These are phyloP conservation scores for Aquilaria sinensis DNA, from an alignment of 345 rosid genomes.

Conservation along the genomic window DNA sequence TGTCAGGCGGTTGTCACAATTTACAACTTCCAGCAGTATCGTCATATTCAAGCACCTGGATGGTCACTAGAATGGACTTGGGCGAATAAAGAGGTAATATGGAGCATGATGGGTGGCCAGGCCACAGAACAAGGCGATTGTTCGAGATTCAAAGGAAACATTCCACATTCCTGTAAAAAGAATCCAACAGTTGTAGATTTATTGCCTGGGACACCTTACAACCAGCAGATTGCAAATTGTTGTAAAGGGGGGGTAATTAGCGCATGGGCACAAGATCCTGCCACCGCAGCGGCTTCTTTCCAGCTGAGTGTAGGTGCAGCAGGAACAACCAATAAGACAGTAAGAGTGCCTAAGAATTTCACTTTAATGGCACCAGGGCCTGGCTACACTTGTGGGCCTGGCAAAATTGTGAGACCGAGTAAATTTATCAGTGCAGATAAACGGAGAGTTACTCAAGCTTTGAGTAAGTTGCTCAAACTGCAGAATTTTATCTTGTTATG, in stretches of 20 bases:
- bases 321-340: constrained; percentile 71
- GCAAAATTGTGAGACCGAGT: constrained; percentile 46
- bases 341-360: constrained; percentile 65
- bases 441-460: constrained; percentile 73
- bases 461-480: constrained; percentile 47
- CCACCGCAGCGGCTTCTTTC: constrained; percentile 60
- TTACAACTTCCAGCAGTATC: constrained; percentile 79
- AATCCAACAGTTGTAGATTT: constrained; percentile 70
- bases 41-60: constrained; percentile 80
- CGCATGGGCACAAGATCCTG: constrained; percentile 71
- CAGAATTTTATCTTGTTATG: not conserved
- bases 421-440: constrained; percentile 45
- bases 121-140: constrained; percentile 91
- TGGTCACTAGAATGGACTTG: constrained; percentile 88
- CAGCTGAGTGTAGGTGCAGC: constrained; percentile 74
- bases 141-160: constrained; percentile 65
- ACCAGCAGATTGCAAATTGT: constrained; percentile 68
- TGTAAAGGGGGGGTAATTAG: constrained; percentile 86
- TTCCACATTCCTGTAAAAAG: constrained; percentile 88
- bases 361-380: constrained; percentile 80
- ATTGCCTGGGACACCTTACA: constrained; percentile 73
- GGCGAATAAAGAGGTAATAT: constrained; percentile 77
- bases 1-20: constrained; percentile 65
- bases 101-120: constrained; percentile 74
- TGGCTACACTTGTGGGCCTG: constrained; percentile 79